Evolutionary conservation across 371 early-diverging fungal genomes (phyloP).

Genomic region (Massospora cicadina): DNA sequence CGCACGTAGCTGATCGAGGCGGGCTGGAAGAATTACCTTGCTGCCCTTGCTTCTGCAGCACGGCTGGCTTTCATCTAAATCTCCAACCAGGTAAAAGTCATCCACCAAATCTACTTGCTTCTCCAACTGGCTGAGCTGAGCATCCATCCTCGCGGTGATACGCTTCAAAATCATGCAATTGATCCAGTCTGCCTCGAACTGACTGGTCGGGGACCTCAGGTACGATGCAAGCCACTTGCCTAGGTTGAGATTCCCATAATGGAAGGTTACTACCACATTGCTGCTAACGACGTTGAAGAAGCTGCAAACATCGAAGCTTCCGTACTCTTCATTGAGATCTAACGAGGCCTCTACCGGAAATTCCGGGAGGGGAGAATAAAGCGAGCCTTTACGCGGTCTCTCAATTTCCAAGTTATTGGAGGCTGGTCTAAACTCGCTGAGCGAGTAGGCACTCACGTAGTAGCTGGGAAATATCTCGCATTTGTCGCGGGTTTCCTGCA

Average conservation of each 20-base stretch:
- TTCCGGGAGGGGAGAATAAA: neutral
- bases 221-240: neutral
- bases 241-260: neutral
- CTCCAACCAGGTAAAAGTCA: neutral
- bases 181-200: neutral
- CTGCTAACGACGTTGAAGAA: neutral
- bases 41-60: neutral
- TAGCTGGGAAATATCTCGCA: neutral
- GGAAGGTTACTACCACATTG: neutral
- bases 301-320: neutral
- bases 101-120: neutral
- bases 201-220: neutral
- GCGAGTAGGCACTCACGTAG: neutral
- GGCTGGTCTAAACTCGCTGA: neutral
- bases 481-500: neutral
- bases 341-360: neutral
- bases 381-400: neutral
- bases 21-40: neutral
- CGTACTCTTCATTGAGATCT: neutral
- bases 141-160: neutral
- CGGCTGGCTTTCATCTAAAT: neutral
- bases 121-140: neutral
- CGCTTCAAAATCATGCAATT: neutral
- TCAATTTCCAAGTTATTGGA: neutral
- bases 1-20: neutral